phyloP scores from a whole-genome alignment of 176 grass and related monocot species.

The Typha latifolia region DNA sequence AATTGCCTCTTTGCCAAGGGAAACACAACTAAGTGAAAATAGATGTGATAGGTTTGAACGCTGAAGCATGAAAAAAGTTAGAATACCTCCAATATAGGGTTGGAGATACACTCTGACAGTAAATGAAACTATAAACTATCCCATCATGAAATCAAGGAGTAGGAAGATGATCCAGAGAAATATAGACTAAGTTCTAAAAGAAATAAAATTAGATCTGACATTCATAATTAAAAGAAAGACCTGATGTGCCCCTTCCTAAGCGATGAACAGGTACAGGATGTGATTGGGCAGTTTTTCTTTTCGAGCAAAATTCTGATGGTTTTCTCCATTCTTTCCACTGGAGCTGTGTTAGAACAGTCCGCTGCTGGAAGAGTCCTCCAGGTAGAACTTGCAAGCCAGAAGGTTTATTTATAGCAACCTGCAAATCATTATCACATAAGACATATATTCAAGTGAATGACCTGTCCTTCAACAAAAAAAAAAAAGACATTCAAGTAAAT shows the following conservation, averaged over 20 bases:
- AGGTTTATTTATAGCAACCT: conserved; percentile 81
- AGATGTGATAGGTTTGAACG: no score
- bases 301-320: conserved; percentile 12
- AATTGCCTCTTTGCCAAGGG: no score
- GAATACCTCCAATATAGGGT: no score
- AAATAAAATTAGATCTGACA: conserved; percentile 3
- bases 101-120: neutral
- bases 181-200: neutral
- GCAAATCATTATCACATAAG: conserved; percentile 10
- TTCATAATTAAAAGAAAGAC: conserved; percentile 31
- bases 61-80: no score
- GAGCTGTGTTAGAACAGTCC: conserved; percentile 72
- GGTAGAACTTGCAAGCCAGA: conserved; percentile 94
- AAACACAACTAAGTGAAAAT: no score
- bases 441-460: no score
- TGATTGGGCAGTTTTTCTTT: conserved; percentile 27
- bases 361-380: conserved; percentile 88
- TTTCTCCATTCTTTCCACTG: conserved; percentile 73
- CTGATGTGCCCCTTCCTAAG: conserved; percentile 92
- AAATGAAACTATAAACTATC: neutral
- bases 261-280: conserved; percentile 85
- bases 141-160: no score
- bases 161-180: no score
- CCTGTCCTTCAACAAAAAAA: no score
- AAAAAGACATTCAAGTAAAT: no score